phyloP scores from a whole-genome alignment of 306 rosid species.

The Echinosophora koreensis region DNA sequence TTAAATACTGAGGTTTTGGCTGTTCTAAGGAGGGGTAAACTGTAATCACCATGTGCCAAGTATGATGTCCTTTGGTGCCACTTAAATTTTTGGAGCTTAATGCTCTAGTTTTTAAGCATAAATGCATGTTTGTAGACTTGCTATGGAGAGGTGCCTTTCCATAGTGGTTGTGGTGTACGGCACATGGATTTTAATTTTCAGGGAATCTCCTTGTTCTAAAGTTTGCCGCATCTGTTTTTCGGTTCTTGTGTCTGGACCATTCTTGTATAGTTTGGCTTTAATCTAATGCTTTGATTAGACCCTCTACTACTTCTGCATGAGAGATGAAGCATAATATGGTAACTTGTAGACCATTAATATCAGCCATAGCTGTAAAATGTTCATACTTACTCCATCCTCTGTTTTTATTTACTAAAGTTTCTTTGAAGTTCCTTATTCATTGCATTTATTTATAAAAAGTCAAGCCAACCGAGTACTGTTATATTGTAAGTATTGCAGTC shows the following conservation, averaged over 20 bases:
- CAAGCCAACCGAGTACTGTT: slow-evolving; percentile 19
- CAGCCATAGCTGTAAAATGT: slow-evolving; percentile 1
- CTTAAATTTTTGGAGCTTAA: neutral
- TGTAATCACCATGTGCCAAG: neutral
- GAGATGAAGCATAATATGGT: neutral
- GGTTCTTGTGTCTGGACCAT: slow-evolving; percentile 11
- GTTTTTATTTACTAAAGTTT: neutral
- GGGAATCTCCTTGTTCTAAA: neutral
- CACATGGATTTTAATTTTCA: neutral
- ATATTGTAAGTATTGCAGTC: slow-evolving; percentile 19
- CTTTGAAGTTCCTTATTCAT: slow-evolving; percentile 9
- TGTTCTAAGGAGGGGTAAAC: neutral
- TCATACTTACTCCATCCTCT: neutral
- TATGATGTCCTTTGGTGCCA: neutral
- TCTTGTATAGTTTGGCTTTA: neutral
- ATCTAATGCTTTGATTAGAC: neutral
- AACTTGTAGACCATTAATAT: slow-evolving; percentile 10
- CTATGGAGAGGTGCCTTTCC: neutral
- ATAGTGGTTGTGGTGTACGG: neutral
- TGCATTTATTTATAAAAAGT: slow-evolving; percentile 9
- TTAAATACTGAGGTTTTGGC: slow-evolving; percentile 7
- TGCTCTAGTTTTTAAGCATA: neutral
- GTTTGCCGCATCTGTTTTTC: neutral
- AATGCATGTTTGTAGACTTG: slow-evolving; percentile 1
- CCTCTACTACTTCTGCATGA: slow-evolving; percentile 14